Conservation (phyloP, 1,284 basidiomycete species). For the Chondrostereum purpureum region DNA sequence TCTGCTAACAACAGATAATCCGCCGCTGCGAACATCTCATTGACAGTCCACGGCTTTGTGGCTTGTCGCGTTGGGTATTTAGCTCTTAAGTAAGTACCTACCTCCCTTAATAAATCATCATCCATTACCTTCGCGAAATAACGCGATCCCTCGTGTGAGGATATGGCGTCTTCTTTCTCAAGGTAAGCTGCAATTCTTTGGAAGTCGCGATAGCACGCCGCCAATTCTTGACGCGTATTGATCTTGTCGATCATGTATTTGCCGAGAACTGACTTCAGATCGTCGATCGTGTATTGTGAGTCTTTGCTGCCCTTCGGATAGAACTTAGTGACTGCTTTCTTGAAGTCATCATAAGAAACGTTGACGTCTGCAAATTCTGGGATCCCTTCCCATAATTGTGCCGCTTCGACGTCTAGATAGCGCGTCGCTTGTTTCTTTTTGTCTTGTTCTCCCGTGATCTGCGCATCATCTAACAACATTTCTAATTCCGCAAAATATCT, state of each 20-base stretch:
- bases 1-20: not conserved
- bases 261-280: not conserved
- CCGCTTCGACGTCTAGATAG: not conserved
- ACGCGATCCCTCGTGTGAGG: no score
- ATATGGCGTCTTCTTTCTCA: no score
- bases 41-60: not conserved
- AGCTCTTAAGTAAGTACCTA: no score
- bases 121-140: no score
- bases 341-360: not conserved
- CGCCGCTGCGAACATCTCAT: not conserved
- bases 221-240: not conserved
- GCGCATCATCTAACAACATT: not conserved
- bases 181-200: no score
- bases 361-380: not conserved
- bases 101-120: no score
- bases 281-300: not conserved
- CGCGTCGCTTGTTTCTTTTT: not conserved
- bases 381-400: not conserved
- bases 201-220: not conserved
- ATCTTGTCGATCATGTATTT: not conserved
- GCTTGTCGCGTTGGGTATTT: not conserved
- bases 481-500: not conserved
- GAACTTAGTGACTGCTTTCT: not conserved
- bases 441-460: not conserved
- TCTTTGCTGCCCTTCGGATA: not conserved